Evolutionary conservation across 306 rosid genomes (phyloP).

Genomic region (Sicyos edulis): DNA sequence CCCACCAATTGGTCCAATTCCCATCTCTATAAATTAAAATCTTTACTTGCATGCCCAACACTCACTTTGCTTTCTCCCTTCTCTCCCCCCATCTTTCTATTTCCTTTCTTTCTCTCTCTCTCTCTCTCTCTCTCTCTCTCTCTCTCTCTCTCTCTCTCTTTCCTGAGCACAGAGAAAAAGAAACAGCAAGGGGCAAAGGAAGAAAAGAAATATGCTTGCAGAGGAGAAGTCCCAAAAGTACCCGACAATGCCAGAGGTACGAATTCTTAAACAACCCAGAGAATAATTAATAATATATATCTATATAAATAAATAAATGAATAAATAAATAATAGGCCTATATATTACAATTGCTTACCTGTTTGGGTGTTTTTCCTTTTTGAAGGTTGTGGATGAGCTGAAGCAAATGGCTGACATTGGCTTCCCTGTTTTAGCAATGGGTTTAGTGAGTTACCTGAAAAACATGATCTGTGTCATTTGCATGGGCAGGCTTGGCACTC

Average conservation of each 20-base stretch:
- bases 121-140: too few relatives aligned
- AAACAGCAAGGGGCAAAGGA: too few relatives aligned
- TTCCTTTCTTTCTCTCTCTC: too few relatives aligned
- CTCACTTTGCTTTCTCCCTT: conserved; percentile 15
- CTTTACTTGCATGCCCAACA: conserved; percentile 23
- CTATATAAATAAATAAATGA: conserved; percentile 13
- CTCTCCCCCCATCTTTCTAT: conserved; percentile 21
- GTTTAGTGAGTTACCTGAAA: conserved; percentile 51
- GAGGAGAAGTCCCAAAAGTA: conserved; percentile 34
- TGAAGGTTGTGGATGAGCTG: conserved; percentile 62
- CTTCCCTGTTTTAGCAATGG: conserved; percentile 65
- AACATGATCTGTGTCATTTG: conserved; percentile 25
- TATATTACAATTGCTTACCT: neutral
- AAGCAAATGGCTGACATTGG: conserved; percentile 56
- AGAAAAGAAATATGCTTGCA: conserved; percentile 27
- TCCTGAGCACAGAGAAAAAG: too few relatives aligned
- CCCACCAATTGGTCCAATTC: conserved; percentile 22
- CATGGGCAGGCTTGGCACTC: conserved; percentile 26
- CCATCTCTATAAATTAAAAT: conserved; percentile 26
- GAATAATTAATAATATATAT: neutral
- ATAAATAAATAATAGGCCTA: too few relatives aligned
- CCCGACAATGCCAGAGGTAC: conserved; percentile 52
- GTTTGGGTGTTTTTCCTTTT: neutral
- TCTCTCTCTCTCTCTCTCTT: too few relatives aligned
- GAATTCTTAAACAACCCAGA: conserved; percentile 34